Base-by-base conservation (phyloP, 2,329 filamentous ascomycete genomes). In the Fusarium praegraminearum region DNA sequence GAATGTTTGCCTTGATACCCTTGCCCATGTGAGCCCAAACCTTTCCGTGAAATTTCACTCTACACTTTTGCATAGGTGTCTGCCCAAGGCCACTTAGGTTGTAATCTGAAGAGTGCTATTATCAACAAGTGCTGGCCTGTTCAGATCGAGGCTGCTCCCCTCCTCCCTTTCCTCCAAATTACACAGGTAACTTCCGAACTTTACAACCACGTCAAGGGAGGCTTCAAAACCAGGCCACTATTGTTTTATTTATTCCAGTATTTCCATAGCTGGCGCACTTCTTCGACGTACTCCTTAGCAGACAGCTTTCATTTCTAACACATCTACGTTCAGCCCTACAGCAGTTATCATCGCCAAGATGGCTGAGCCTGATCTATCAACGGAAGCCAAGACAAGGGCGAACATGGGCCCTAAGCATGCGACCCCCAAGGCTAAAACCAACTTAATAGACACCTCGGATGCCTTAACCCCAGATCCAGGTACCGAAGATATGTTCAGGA, bases 401-500 rank as follows among this genome's bases (percentile, higher is more conserved):
- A 55, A 49, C 36, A 51, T 49, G 24, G 58, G 33, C 49, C 51
- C 53, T 30, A 45, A 49, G 28, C 46, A 61, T 64, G 36, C 38
- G 28, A 46, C 53, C 44, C 54, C 65, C 53, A 67, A 65, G 15
- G 51, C 65, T 53, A 67, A 67, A 15, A 55, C 35, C 20, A 65
- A 60, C 49, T 53, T 68, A 20, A 51, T 76, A 53, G 71, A 79
- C 58, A 69, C 70, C 30, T 61, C 73, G 26, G 76, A 79, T 70
- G 78, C 76, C 26, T 64, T 79, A 20, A 79, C 77, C 16, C 78
- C 77, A 41, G 92, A 94, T 76, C 91, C 89, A 5, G 91, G 90
- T 15, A 91, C 88, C 0, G 91, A 94, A 79, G 86, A 84, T 41
- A 91, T 93, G 76, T 94, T 92, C 76, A 78, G 86, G 44, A 89